Evolutionary conservation across 345 rosid species (phyloP).

Genomic region (Lepidium sativum): DNA sequence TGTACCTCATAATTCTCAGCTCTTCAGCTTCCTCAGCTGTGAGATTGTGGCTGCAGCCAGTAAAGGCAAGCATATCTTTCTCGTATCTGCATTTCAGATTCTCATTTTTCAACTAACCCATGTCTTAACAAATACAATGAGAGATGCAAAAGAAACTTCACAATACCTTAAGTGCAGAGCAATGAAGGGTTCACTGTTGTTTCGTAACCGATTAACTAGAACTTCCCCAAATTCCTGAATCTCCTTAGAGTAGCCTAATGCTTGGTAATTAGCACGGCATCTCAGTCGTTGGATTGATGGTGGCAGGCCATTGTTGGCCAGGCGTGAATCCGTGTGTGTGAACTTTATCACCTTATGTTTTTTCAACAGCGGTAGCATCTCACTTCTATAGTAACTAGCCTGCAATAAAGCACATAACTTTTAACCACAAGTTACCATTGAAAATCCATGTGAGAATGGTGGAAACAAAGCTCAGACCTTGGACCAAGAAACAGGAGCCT

Average conservation of each 20-base stretch:
- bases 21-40: conserved; percentile 65
- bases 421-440: not conserved
- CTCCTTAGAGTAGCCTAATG: conserved; percentile 56
- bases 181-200: conserved; percentile 57
- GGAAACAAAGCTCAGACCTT: conserved; percentile 46
- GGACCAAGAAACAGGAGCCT: conserved; percentile 99
- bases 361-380: conserved; percentile 59
- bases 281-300: conserved; percentile 66
- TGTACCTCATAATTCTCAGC: conserved; percentile 71
- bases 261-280: conserved; percentile 92
- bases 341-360: conserved; percentile 77
- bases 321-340: conserved; percentile 85
- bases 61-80: conserved; percentile 99
- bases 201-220: conserved; percentile 64
- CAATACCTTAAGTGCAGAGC: conserved; percentile 78
- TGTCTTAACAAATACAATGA: not conserved
- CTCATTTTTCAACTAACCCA: not conserved
- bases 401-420: conserved; percentile 20
- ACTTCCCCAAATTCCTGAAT: conserved; percentile 63
- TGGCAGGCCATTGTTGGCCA: conserved; percentile 83
- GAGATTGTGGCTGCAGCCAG: conserved; percentile 94
- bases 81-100: conserved; percentile 55
- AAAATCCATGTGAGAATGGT: not conserved
- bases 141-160: not conserved
- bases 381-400: conserved; percentile 90